Conservation (phyloP, 495 filamentous ascomycete species). For the Neurospora hispaniola region DNA sequence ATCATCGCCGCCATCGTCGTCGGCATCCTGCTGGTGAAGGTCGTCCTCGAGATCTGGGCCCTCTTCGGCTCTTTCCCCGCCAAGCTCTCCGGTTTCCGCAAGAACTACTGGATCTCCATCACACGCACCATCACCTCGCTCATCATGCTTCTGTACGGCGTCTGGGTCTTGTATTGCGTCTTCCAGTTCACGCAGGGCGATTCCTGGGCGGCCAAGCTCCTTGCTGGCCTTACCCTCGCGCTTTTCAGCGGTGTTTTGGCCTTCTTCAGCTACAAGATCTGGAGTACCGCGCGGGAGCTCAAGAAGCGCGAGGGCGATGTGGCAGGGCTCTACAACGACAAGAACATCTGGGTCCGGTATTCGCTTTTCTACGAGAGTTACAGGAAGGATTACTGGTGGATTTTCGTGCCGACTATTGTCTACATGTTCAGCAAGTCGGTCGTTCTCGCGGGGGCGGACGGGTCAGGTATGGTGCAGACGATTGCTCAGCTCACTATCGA, state of each 20-base stretch:
- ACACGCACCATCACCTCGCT: conserved; percentile 80
- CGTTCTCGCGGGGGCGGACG: conserved; percentile 77
- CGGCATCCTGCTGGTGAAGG: conserved; percentile 80
- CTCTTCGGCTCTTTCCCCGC: conserved; percentile 82
- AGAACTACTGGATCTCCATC: conserved; percentile 90
- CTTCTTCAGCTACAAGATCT: conserved; percentile 78
- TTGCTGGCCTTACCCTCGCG: conserved; percentile 72
- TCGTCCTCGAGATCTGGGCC: conserved; percentile 86
- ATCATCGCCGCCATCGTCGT: conserved; percentile 77
- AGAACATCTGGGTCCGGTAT: conserved; percentile 88
- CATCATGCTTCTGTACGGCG: conserved; percentile 83
- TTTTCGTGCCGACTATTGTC: conserved; percentile 82
- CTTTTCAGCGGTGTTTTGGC: conserved; percentile 68
- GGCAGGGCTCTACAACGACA: conserved; percentile 69
- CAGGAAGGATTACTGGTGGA: conserved; percentile 89
- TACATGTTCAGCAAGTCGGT: conserved; percentile 90
- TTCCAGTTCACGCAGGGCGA: conserved; percentile 91
- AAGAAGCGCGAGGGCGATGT: conserved; percentile 68
- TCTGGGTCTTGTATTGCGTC: conserved; percentile 93
- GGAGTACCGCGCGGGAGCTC: conserved; percentile 59
- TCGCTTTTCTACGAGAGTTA: conserved; percentile 95
- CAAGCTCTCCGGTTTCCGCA: conserved; percentile 71
- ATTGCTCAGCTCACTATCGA: conserved; percentile 74
- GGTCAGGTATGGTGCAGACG: conserved; percentile 74
- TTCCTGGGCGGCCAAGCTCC: conserved; percentile 84